A percentile compares a stretch with the other conserved stretches of the same genome.
Conservation (phyloP, 2,329 filamentous ascomycete species). For the Diaporthe helianthi region DNA sequence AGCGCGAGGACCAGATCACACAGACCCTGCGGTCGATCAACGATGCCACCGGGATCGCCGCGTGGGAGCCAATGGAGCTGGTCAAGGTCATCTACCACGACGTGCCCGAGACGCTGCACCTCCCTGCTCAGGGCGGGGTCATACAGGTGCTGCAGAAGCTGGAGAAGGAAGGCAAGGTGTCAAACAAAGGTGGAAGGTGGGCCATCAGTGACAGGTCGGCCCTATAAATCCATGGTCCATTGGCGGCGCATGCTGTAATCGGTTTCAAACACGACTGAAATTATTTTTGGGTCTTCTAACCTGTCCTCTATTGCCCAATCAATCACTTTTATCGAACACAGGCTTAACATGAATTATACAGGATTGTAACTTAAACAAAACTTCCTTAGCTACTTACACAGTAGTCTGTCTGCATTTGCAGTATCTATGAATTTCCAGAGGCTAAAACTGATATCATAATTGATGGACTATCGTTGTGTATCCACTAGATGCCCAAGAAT, state of each 20-base stretch:
- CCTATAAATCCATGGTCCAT: slow-evolving; percentile 44
- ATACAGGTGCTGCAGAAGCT: slow-evolving; percentile 83
- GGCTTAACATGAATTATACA: too few relatives aligned
- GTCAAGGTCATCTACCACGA: slow-evolving; percentile 88
- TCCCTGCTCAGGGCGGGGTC: slow-evolving; percentile 78
- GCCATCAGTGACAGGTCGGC: slow-evolving; percentile 51
- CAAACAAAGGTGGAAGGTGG: slow-evolving; percentile 50
- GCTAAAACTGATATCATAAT: too few relatives aligned
- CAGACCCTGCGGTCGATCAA: slow-evolving; percentile 60
- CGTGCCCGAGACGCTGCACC: slow-evolving; percentile 76
- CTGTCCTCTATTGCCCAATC: not conserved
- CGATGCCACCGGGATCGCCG: slow-evolving; percentile 39
- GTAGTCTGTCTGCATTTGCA: too few relatives aligned
- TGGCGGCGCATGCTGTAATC: not conserved
- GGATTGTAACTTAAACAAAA: too few relatives aligned
- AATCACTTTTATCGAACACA: too few relatives aligned
- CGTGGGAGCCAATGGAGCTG: slow-evolving; percentile 78
- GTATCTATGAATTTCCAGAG: too few relatives aligned
- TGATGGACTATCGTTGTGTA: too few relatives aligned
- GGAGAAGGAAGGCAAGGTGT: slow-evolving; percentile 72
- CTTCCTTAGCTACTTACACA: too few relatives aligned
- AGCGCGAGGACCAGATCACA: slow-evolving; percentile 81
- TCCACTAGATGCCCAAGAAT: too few relatives aligned
- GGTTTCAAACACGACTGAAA: not conserved
- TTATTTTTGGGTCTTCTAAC: not conserved